Conservation (phyloP, 2,329 filamentous ascomycete genomes). For the Aspergillus hiratsukae region DNA sequence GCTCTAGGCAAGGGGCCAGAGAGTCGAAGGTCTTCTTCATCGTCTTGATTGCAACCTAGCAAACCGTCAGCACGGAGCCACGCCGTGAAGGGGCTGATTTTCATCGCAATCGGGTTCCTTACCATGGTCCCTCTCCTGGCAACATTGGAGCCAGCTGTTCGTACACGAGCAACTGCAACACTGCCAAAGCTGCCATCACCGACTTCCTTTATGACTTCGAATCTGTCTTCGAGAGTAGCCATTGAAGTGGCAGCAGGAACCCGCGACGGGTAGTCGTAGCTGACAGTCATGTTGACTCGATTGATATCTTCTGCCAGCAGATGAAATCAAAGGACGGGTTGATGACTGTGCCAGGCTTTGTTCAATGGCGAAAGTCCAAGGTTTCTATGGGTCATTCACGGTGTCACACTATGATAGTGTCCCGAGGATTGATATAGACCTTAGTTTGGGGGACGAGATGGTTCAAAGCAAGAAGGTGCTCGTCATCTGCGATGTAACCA, state of each 20-base stretch:
- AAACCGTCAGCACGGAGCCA: constrained; percentile 12
- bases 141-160: constrained; percentile 81
- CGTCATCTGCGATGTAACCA: constrained; percentile 26
- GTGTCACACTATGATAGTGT: not conserved
- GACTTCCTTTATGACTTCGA: constrained; percentile 96
- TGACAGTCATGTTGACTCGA: constrained; percentile 65
- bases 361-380: not conserved
- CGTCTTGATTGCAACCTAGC: constrained; percentile 93
- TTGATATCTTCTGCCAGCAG: constrained; percentile 39
- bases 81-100: not conserved
- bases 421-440: constrained; percentile 9
- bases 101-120: constrained; percentile 37
- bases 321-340: constrained; percentile 26
- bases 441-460: constrained; percentile 9
- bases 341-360: constrained; percentile 10
- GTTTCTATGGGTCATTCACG: not conserved
- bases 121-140: constrained; percentile 90
- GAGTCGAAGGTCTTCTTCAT: constrained; percentile 99
- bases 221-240: constrained; percentile 76
- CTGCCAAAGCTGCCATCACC: constrained; percentile 98
- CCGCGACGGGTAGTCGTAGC: constrained; percentile 67
- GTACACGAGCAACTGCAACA: constrained; percentile 84
- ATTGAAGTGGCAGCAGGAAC: constrained; percentile 46
- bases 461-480: constrained; percentile 24
- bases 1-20: constrained; percentile 81